Evolutionary conservation across 2,329 filamentous ascomycete species (phyloP).

Genomic region (Colletotrichum phormii): DNA sequence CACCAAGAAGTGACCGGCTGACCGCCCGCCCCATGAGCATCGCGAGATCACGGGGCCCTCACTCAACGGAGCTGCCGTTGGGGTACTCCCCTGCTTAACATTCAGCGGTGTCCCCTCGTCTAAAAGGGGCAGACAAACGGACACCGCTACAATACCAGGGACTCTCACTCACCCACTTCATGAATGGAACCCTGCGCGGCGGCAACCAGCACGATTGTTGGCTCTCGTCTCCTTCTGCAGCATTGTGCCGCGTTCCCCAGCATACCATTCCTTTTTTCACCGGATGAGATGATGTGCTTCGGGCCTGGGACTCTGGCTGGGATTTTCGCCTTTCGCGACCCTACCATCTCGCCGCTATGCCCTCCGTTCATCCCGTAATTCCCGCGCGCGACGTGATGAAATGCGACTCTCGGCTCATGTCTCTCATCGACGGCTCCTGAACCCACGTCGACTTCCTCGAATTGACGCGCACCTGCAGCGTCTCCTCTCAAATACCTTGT

Average conservation of each 20-base stretch:
- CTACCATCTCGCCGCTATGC: neutral
- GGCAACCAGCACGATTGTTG: neutral
- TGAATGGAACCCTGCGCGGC: constrained; percentile 12
- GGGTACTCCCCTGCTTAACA: constrained; percentile 21
- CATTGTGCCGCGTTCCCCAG: constrained; percentile 1
- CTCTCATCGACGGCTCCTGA: neutral
- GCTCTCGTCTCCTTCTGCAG: constrained; percentile 16
- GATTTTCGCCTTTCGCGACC: constrained; percentile 8
- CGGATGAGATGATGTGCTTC: constrained; percentile 16
- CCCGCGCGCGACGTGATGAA: constrained; percentile 29
- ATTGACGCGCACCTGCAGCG: neutral
- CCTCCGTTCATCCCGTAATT: constrained; percentile 31
- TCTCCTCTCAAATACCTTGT: too few relatives aligned
- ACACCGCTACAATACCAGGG: neutral
- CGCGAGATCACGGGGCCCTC: constrained; percentile 16
- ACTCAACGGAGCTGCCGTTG: constrained; percentile 1
- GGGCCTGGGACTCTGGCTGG: constrained; percentile 1
- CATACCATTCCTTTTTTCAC: constrained; percentile 12
- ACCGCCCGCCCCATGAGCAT: constrained; percentile 20
- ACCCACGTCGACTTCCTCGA: neutral
- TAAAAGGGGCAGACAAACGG: constrained; percentile 11
- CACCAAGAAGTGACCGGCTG: neutral
- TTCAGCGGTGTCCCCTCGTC: constrained; percentile 11
- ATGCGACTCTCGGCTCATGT: neutral
- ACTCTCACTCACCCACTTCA: neutral